These are phyloP conservation scores for Cadophora gregata DNA, from an alignment of 2,329 filamentous ascomycete genomes.

Conservation along the genomic window DNA sequence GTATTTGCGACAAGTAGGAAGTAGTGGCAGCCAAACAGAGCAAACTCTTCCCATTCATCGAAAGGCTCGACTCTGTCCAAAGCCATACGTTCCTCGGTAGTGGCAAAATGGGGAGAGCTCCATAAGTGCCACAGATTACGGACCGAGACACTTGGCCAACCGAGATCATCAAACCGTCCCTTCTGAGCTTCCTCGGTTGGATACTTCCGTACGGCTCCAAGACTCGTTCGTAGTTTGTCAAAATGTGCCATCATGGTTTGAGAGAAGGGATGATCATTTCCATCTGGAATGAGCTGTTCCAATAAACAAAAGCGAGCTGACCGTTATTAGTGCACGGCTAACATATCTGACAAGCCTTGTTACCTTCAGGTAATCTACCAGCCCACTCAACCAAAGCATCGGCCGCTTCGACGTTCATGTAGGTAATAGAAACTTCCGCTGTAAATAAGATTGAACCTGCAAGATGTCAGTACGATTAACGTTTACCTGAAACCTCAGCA, in stretches of 20 bases:
- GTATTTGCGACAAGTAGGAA: constrained; percentile 70
- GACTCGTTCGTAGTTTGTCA: constrained; percentile 76
- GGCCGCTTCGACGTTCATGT: constrained; percentile 78
- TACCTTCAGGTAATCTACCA: constrained; percentile 71
- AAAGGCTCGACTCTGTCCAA: constrained; percentile 81
- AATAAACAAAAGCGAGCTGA: constrained; percentile 82
- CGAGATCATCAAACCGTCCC: constrained; percentile 69
- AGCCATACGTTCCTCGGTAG: constrained; percentile 59
- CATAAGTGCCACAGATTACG: constrained; percentile 84
- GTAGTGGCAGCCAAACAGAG: constrained; percentile 84
- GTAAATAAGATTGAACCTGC: constrained; percentile 70
- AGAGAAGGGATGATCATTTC: constrained; percentile 81
- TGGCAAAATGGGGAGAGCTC: constrained; percentile 72
- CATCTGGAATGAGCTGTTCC: constrained; percentile 85
- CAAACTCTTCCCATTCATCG: constrained; percentile 96
- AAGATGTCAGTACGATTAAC: not conserved
- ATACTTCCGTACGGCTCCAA: constrained; percentile 77
- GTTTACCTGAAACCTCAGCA: not conserved
- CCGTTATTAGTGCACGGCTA: constrained; percentile 31
- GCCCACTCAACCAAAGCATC: constrained; percentile 81
- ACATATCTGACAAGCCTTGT: constrained; percentile 28
- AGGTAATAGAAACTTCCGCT: constrained; percentile 89
- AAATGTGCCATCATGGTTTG: constrained; percentile 86
- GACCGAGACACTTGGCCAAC: constrained; percentile 68
- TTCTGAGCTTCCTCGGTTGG: constrained; percentile 69